Evolutionary conservation across 1,284 basidiomycete genomes (phyloP), one percentile per base, ranked within the genome.

Genomic region (Ganoderma lingzhi): DNA sequence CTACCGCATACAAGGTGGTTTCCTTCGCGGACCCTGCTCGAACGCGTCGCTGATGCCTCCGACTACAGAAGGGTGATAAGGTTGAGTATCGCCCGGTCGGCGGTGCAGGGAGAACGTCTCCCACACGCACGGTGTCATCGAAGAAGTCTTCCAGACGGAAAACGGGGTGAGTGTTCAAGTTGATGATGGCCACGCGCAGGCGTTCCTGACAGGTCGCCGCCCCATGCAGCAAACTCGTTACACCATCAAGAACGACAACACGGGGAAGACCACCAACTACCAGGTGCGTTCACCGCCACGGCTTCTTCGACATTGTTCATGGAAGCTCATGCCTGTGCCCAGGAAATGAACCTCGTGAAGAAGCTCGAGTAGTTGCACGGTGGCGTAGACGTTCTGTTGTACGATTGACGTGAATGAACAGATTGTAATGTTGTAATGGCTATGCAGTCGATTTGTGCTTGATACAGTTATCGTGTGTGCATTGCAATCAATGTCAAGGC

Each of bases 31-130:
- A 5, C 37, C 30, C 6, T 42, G 28, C 17, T n/a, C 2, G 6
- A 19, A 8, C 39, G 12, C 45, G 23, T 39, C 23, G 9, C 61
- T 56, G 2, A 53, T 12, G 14, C 48, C 10, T 23, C 30, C 23
- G 23, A 23, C 1, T 23, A 3, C 63, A 84, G 83, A 72, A 76
- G 71, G 84, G 83, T 62, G 82, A 85, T 69, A 80, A 77, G 68
- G 82, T 85, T 70, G 82, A 84, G 70, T 86, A 85, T 70, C 79
- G 81, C 67, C 82, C 83, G 55, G 80, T 85, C 39, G 84, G 84
- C 28, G 76, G 78, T 23, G 73, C 64, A 4, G 51, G 66, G 83
- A 84, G 70, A 83, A 82, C 30, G 81, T 84, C 60, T 74, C 82
- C 3, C 80, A 82, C 72, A 81, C 79, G 12, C 76, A 74, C 12